Conservation (phyloP, 1,284 basidiomycete genomes). For the Ustilago cynodontis region DNA sequence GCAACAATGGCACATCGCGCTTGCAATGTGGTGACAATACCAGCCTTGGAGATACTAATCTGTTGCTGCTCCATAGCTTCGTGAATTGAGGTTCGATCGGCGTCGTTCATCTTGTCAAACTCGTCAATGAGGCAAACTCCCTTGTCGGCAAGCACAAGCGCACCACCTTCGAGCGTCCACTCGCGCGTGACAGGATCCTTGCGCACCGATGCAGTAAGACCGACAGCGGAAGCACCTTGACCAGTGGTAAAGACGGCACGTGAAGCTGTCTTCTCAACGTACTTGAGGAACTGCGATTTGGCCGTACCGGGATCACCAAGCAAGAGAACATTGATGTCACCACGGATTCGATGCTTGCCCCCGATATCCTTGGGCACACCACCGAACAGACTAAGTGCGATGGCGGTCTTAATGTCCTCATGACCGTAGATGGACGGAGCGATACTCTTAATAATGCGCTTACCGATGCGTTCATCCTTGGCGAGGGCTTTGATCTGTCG, state of each 20-base stretch:
- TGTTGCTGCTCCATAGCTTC: constrained; percentile 99
- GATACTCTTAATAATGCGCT: constrained; percentile 97
- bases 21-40: constrained; percentile 95
- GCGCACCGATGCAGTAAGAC: constrained; percentile 96
- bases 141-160: constrained; percentile 96
- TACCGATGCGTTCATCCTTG: constrained; percentile 91
- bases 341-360: constrained; percentile 93
- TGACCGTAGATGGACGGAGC: constrained; percentile 99
- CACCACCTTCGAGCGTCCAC: constrained; percentile 98
- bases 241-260: constrained; percentile 98
- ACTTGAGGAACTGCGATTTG: constrained; percentile 99
- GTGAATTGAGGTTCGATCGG: constrained; percentile 89
- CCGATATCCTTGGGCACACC: constrained; percentile 96
- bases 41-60: constrained; percentile 99
- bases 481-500: constrained; percentile 87
- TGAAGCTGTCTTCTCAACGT: constrained; percentile 97
- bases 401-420: constrained; percentile 97
- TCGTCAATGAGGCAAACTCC: constrained; percentile 99
- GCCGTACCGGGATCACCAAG: constrained; percentile 98
- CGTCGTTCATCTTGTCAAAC: constrained; percentile 99
- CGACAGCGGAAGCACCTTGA: constrained; percentile 96
- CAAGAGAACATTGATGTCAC: constrained; percentile 95
- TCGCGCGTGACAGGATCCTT: constrained; percentile 97
- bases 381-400: constrained; percentile 93
- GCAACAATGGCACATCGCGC: constrained; percentile 97